Evolutionary conservation across 2,329 filamentous ascomycete genomes (phyloP), one percentile per base, ranked within the genome.

Genomic region (Tolypocladium paradoxum): DNA sequence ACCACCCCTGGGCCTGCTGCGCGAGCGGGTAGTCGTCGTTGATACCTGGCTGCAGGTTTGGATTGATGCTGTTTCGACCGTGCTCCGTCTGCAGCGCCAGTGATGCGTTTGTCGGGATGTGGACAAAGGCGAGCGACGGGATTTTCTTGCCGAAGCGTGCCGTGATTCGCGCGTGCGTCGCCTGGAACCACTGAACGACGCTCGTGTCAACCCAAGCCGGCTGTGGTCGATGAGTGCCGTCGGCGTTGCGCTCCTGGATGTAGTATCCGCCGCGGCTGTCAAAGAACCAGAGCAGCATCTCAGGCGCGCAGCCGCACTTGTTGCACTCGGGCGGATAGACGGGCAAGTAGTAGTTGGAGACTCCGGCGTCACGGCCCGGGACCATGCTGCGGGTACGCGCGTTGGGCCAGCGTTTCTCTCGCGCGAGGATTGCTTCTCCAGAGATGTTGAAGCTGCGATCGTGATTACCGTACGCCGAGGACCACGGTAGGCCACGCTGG

Each of bases 381-480:
- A 75, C 69, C 74, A 76, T 76, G 36, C 60, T 64, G 6, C 57
- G 54, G 2, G 74, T 76, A 1, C 66, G 68, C 3, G 69, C 62
- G 49, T 73, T 71, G 2, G 62, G 61, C 62, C 67, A 74, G 4
- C 51, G 55, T 2, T 62, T 62, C 60, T 77, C 74, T 3, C 72
- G 70, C n/a, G 58, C 65, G 3, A 75, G 63, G n/a, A 77, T 73
- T 3, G 61, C 56, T 33, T 63, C 60, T 20, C 75, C 74, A 0
- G 76, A 78, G 9, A 85, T 66, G 56, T 85, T 84, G 61, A 72
- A 78, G 36, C 79, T 68, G 48, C 76, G 75, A 58, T 89, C 85
- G 59, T 89, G 85, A 54, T 88, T 88, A 0, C 85, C 85, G 56
- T 88, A 88, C 0, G 83, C 83, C 0, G 81, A 83, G 2, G 83